phyloP scores from a whole-genome alignment of 2,329 filamentous ascomycete genomes.

The Blastomyces gilchristii region DNA sequence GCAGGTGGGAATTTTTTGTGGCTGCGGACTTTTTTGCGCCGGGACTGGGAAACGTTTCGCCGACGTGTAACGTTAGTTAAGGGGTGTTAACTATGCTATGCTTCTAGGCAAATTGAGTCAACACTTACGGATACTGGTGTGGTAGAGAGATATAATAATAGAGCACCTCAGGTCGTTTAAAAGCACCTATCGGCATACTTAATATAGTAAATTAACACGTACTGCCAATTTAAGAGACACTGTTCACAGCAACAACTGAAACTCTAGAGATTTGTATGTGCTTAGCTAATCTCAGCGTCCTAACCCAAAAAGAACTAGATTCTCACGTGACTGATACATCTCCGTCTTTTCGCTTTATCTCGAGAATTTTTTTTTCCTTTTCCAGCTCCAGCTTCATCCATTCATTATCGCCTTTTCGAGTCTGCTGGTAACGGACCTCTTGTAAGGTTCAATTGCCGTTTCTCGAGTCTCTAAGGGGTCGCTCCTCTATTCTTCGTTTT shows the following conservation, averaged over 20 bases:
- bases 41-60: slow-evolving; percentile 5
- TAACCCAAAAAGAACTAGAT: neutral
- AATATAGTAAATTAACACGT: too few relatives aligned
- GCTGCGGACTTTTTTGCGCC: neutral
- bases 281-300: neutral
- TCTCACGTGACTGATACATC: too few relatives aligned
- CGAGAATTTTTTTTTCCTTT: neutral
- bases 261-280: neutral
- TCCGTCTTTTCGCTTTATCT: too few relatives aligned
- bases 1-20: neutral
- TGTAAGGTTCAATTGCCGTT: neutral
- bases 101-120: slow-evolving; percentile 5
- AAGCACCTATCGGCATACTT: neutral
- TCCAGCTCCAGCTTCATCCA: neutral
- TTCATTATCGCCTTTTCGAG: neutral
- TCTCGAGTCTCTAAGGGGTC: neutral
- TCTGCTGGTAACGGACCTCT: neutral
- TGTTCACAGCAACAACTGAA: neutral
- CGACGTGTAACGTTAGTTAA: neutral
- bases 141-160: neutral
- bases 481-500: neutral
- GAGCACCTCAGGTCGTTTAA: neutral
- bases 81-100: too few relatives aligned
- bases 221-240: neutral
- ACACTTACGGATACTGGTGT: neutral